Base-by-base conservation (phyloP, 768 basidiomycete genomes). In the Leccinum longicurvipes region DNA sequence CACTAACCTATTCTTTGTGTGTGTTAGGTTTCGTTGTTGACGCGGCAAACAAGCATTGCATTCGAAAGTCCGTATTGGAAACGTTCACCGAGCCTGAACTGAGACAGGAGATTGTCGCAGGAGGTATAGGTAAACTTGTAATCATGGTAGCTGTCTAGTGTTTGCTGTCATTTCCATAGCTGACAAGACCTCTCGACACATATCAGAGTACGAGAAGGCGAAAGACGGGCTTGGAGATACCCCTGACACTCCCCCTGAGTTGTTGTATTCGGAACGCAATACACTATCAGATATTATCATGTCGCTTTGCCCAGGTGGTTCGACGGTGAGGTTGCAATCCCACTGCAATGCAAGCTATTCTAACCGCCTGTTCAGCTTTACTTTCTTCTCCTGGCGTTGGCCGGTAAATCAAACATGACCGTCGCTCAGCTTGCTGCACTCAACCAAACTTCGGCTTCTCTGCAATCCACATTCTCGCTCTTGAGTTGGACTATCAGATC, bases 381-480 rank as follows among this genome's bases (percentile, higher is more conserved):
- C 50, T 66, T 66, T 34, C 68, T 65, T n/a, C 53, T 65, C 23
- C 52, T 63, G 24, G 71, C 71, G 12, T 51, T 72, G 25, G 29
- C 63, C 9, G 29, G 23, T 21, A 71, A 71, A 7, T 60, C 63
- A 5, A 61, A 55, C 8, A 32, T 71, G 19, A 67, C 72, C 17
- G 51, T 73, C 36, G 54, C 65, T 17, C 66, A 69, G 42, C 63
- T 73, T 6, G 72, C 72, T 21, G 53, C 71, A 17, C 59, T 73
- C 0, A 59, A 68, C 48, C 63, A 71, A 49, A 62, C 68, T 2
- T 59, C 69, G 1, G 8, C 54, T 6, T 64, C 60, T 9, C 52
- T 73, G 42, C 60, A 63, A 4, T 54, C 54, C 29, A 65, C 70
- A 1, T 63, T 73, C 25, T 15, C 25, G 23, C 28, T 44, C n/a